A percentile compares a stretch with the other conserved stretches of the same genome.
Evolutionary conservation across 1,284 basidiomycete species (phyloP).

Genomic region (Papiliotrema nemorosa): DNA sequence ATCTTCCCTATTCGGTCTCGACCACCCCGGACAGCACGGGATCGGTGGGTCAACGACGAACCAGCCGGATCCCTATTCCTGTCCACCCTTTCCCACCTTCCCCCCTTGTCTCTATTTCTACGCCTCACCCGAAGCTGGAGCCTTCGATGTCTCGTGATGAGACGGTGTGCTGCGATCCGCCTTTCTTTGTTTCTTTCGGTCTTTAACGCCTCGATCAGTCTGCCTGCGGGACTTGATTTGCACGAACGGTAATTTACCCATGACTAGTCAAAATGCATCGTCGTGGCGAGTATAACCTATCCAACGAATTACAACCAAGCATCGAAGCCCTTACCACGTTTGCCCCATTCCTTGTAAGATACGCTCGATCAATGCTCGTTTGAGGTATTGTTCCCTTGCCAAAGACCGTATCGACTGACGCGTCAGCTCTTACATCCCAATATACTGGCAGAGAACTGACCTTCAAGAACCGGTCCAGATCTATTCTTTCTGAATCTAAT

Average conservation of each 20-base stretch:
- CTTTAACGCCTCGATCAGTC: background rate
- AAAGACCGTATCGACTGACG: constrained; percentile 74
- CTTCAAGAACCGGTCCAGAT: constrained; percentile 86
- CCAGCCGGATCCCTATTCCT: background rate
- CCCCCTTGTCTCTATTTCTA: constrained; percentile 10
- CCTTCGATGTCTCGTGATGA: constrained; percentile 45
- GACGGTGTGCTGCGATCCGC: constrained; percentile 44
- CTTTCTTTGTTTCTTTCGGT: constrained; percentile 1
- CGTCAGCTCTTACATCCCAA: constrained; percentile 1
- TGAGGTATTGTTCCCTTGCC: constrained; percentile 79
- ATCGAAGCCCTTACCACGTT: constrained; percentile 32
- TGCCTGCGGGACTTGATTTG: too few relatives aligned
- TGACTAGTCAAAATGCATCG: too few relatives aligned
- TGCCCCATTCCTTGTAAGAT: constrained; percentile 68
- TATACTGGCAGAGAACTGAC: constrained; percentile 48
- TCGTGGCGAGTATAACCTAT: background rate
- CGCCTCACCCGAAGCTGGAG: constrained; percentile 40
- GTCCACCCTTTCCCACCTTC: background rate
- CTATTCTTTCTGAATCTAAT: constrained; percentile 84
- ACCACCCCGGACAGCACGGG: background rate
- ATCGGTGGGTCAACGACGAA: background rate
- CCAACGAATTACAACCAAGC: background rate
- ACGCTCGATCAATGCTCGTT: constrained; percentile 79
- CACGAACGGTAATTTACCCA: too few relatives aligned
- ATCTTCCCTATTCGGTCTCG: background rate